Evolutionary conservation across 1,284 basidiomycete species (phyloP), one percentile per base, ranked within the genome.

Genomic region (Leccinum subrobustum): DNA sequence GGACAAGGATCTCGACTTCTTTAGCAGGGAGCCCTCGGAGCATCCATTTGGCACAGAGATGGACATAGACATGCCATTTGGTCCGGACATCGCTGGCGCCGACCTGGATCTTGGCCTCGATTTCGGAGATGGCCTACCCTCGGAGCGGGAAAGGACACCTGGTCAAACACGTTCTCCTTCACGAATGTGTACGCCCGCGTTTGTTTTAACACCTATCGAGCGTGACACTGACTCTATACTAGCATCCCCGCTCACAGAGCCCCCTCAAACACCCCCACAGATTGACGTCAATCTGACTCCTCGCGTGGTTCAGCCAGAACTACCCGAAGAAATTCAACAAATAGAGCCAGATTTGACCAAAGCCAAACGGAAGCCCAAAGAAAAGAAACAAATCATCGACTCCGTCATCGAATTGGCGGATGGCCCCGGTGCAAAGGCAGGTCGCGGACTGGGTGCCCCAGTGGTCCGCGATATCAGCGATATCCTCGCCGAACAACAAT

Each of bases 381-480:
- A 88, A 68, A 89, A 86, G 79, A 92, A 88, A 70, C 89, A 89
- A 68, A 91, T 93, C 62, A 88, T 92, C 60, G 88, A 96, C 73
- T 82, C 85, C 12, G 85, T 93, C 51, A 94, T 91, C 3, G 94
- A 96, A 75, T 82, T 96, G 29, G 80, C 83, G n/a, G 87, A 89
- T 61, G 87, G 87, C 1, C 84, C 85, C 16, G 86, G 86, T 33
- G 83, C 83, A 23, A 82, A 83, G 62, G 79, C 78, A 18, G 81
- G 78, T 27, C 72, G 73, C 31, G 84, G 82, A 16, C 76, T 85
- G 6, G 87, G 83, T 48, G 81, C 83, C 12, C 81, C 83, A 27
- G 79, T 84, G 44, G 80, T 82, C 29, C 80, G 83, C 68, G 89
- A 93, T 73, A 83, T 91, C 64, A 87, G 86, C 56, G 83, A 82